phyloP scores from a whole-genome alignment of 495 filamentous ascomycete genomes.

The Cetradonia linearis region DNA sequence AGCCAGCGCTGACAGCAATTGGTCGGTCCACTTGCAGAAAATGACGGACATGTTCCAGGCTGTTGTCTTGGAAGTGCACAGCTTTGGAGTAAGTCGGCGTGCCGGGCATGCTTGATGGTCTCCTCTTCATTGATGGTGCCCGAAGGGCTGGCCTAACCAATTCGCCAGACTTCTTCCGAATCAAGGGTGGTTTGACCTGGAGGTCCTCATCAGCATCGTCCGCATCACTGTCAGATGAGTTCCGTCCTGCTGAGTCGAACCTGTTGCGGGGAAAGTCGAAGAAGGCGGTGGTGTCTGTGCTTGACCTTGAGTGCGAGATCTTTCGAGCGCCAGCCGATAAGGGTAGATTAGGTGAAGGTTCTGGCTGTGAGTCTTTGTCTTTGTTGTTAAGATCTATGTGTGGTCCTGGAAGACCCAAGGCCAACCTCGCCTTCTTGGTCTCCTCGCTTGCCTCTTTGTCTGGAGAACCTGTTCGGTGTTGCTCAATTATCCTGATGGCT shows the following conservation, averaged over 20 bases:
- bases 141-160: constrained; percentile 87
- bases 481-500: constrained; percentile 69
- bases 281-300: constrained; percentile 62
- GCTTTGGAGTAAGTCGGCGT: constrained; percentile 91
- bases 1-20: constrained; percentile 85
- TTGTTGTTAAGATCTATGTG: constrained; percentile 24
- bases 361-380: constrained; percentile 25
- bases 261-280: constrained; percentile 36
- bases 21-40: constrained; percentile 89
- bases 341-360: constrained; percentile 28
- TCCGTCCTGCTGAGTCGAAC: constrained; percentile 41
- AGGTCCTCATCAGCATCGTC: constrained; percentile 50
- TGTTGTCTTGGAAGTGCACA: constrained; percentile 87
- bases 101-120: constrained; percentile 93
- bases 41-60: constrained; percentile 83
- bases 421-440: constrained; percentile 34
- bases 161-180: constrained; percentile 97
- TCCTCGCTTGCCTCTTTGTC: constrained; percentile 29
- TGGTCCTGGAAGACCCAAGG: constrained; percentile 31
- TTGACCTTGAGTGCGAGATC: constrained; percentile 70
- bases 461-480: constrained; percentile 56
- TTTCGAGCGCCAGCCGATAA: constrained; percentile 50
- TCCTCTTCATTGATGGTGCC: constrained; percentile 54
- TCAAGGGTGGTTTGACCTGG: constrained; percentile 64
- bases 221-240: constrained; percentile 48